Percentiles rank a stretch among this genome's conserved stretches.
These are phyloP conservation scores for Talaromyces sp. DNA, from an alignment of 2,329 filamentous ascomycete species.

Conservation along the genomic window DNA sequence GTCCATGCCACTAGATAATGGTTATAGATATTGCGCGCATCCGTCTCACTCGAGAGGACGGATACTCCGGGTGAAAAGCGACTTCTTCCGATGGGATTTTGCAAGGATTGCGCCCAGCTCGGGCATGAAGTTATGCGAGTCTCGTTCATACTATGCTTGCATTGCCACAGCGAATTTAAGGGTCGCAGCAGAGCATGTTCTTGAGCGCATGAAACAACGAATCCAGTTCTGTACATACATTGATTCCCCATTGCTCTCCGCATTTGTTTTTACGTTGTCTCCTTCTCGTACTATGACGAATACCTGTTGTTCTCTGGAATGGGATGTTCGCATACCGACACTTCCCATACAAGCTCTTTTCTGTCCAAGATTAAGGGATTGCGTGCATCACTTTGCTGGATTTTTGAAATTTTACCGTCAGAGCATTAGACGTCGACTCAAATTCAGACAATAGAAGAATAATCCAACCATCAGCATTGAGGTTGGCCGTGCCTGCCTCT, in stretches of 20 bases:
- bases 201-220: background rate
- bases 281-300: background rate
- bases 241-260: background rate
- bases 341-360: background rate
- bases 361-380: background rate
- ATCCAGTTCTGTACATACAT: conserved; percentile 6
- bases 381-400: conserved; percentile 2
- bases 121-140: background rate
- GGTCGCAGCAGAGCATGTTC: background rate
- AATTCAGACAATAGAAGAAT: background rate
- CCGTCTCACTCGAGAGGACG: background rate
- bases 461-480: background rate
- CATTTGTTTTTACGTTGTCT: background rate
- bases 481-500: too few species aligned
- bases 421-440: background rate
- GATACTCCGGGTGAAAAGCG: background rate
- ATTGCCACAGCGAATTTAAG: background rate
- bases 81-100: background rate
- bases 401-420: background rate
- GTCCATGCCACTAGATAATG: too few species aligned
- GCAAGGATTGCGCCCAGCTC: background rate
- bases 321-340: background rate
- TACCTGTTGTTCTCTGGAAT: conserved; percentile 1
- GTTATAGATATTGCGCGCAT: background rate
- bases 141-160: background rate